Evolutionary conservation across 495 filamentous ascomycete species (phyloP), one percentile per base, ranked within the genome.

Genomic region (Ascobolus immersus): DNA sequence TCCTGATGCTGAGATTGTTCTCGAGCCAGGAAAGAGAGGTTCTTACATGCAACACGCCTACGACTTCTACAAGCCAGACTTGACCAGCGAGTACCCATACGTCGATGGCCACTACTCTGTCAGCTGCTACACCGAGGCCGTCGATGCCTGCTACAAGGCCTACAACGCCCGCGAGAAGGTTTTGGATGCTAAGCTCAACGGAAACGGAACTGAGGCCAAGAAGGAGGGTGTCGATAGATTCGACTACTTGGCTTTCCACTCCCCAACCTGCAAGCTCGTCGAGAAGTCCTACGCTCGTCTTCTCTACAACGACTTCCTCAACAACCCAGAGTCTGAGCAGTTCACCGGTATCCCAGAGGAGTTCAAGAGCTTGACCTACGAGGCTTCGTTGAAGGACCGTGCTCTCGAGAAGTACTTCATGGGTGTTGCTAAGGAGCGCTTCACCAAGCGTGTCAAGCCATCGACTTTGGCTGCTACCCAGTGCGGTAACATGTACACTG

Each of bases 401-500:
- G 67, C 65, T 27, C 72, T 96, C 17, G 86, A 96, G 66, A 94
- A 94, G 72, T 76, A 76, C 35, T 90, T 96, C 58, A 80, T 94
- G 74, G 71, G 49, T 32, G 67, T 94, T 39, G 71, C 78, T 50
- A 96, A 96, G 74, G 93, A 93, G 70, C 72, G 71, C 37, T 94
- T 81, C 60, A 68, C 71, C 42, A 70, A 80, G 55, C 77, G 81
- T 53, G 77, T 96, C 37, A 61, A 72, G 51, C 81, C 89, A 23
- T 57, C 63, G 48, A 75, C 86, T 50, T 61, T 89, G 51, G 75
- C 89, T 15, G 74, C 86, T 22, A 93, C 81, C 27, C 72, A 79
- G 59, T 92, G 81, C 55, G 89, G 86, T 55, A 96, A 96, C 66
- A 96, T 93, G 89, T 96, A 96, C 61, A 82, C 74, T 47, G 86